These are phyloP conservation scores for Phytophthora multivora DNA, from an alignment of 352 stramenopile species.

Conservation along the genomic window DNA sequence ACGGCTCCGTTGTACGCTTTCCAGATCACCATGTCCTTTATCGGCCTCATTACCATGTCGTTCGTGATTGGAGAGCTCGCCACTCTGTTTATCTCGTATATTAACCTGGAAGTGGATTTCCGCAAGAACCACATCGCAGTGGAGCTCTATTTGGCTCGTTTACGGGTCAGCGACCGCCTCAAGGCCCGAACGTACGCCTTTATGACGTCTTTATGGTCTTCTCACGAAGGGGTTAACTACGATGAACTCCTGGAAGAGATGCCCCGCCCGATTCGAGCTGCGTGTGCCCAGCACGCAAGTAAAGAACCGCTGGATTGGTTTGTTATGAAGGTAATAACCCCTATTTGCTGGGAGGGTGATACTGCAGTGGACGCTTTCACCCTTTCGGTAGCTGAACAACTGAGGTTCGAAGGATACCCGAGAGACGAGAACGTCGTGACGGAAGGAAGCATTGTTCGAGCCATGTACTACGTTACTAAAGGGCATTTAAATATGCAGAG, in stretches of 20 bases:
- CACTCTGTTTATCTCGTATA: constrained; percentile 62
- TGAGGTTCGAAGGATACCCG: constrained; percentile 67
- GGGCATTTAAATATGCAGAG: constrained; percentile 51
- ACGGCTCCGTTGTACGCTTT: constrained; percentile 43
- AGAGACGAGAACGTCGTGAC: constrained; percentile 60
- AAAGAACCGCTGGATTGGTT: constrained; percentile 44
- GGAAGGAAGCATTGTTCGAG: constrained; percentile 58
- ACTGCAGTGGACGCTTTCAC: constrained; percentile 28
- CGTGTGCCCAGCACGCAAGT: constrained; percentile 51
- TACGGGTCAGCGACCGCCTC: constrained; percentile 36
- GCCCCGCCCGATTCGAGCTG: constrained; percentile 49
- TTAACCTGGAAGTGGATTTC: constrained; percentile 63
- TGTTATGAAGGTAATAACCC: constrained; percentile 39
- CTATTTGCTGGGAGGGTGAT: constrained; percentile 23
- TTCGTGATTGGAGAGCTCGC: constrained; percentile 59
- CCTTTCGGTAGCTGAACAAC: constrained; percentile 38
- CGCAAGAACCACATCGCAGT: constrained; percentile 64
- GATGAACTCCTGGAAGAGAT: constrained; percentile 53
- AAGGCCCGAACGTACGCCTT: constrained; percentile 43
- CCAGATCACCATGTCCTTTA: constrained; percentile 49
- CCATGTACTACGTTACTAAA: constrained; percentile 77
- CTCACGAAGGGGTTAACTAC: constrained; percentile 59
- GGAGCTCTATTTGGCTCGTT: constrained; percentile 46
- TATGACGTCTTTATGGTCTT: constrained; percentile 62
- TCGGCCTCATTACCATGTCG: constrained; percentile 55